Conservation (phyloP, 495 filamentous ascomycete genomes). For the Aspergillus carlsbadensis region DNA sequence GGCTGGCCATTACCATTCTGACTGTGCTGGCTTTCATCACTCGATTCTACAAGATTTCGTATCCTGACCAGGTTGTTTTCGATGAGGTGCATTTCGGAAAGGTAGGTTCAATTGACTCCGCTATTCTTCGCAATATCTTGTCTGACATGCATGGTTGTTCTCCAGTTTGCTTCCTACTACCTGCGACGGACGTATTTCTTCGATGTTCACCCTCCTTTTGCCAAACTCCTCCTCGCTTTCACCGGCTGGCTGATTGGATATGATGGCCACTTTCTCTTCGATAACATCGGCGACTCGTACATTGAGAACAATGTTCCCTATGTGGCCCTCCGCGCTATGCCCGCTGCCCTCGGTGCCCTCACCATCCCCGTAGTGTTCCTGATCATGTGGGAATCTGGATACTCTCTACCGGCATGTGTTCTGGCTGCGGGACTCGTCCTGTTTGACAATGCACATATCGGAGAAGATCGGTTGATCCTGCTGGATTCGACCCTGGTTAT, state of each 20-base stretch:
- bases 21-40: conserved; percentile 85
- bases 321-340: conserved; percentile 90
- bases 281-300: conserved; percentile 99
- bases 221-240: conserved; percentile 68
- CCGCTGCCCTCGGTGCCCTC: conserved; percentile 84
- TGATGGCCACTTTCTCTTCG: conserved; percentile 95
- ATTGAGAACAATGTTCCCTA: conserved; percentile 96
- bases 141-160: conserved; percentile 18
- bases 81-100: conserved; percentile 99
- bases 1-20: conserved; percentile 73
- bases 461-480: conserved; percentile 92
- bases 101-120: conserved; percentile 50
- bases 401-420: conserved; percentile 88
- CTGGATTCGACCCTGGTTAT: conserved; percentile 92
- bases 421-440: conserved; percentile 83
- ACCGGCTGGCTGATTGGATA: conserved; percentile 96
- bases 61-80: conserved; percentile 96
- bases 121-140: conserved; percentile 10
- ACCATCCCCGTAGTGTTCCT: conserved; percentile 93
- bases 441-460: conserved; percentile 98
- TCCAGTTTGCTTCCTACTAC: conserved; percentile 93
- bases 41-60: conserved; percentile 90
- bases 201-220: conserved; percentile 98
- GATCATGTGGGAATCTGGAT: conserved; percentile 99
- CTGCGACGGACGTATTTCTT: conserved; percentile 99